Evolutionary conservation across 768 basidiomycete genomes (phyloP), one percentile per base, ranked within the genome.

Genomic region (Amanita rubescens): DNA sequence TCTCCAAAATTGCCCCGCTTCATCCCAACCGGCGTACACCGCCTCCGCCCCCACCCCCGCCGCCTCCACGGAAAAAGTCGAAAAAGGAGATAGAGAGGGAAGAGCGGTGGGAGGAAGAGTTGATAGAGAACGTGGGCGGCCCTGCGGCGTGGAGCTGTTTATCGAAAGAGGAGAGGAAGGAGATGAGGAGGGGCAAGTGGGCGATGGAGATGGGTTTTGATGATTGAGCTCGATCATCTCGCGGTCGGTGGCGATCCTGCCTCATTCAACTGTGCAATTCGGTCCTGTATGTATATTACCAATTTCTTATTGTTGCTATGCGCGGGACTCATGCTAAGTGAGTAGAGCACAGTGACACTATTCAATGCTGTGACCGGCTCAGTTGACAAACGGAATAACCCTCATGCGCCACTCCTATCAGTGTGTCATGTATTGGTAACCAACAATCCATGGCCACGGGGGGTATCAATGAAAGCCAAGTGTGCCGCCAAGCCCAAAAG

Each of bases 101-200:
- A 67, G 88, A 90, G 65, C 78, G 76, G 60, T 89, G 89, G 78
- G 87, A 90, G 63, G 80, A 87, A 65, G 87, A 91, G 68, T 67
- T 90, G 54, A 73, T 85, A 22, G 88, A 90, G 57, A 81, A 73
- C 39, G 71, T 86, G 3, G 86, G 87, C 10, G 88, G 87, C 15
- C 79, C 85, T 69, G 75, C 75, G 32, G 75, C 71, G 33, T 81
- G 78, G 78, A 70, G 72, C 33, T 67, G 66, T 19, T 66, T 79
- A 68, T 68, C 65, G 30, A 77, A 78, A 63, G 68, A 66, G 46
- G 77, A 79, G 62, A 70, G 82, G 66, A 78, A 69, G 57, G 71
- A 71, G 49, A 64, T 86, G 63, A 75, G 78, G 62, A 77, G 74
- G 57, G 75, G 74, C 10, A 88, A 88, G 67, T 71, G 79, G 62